Conservation (phyloP, 2,329 filamentous ascomycete species). For the Grosmannia huntii region DNA sequence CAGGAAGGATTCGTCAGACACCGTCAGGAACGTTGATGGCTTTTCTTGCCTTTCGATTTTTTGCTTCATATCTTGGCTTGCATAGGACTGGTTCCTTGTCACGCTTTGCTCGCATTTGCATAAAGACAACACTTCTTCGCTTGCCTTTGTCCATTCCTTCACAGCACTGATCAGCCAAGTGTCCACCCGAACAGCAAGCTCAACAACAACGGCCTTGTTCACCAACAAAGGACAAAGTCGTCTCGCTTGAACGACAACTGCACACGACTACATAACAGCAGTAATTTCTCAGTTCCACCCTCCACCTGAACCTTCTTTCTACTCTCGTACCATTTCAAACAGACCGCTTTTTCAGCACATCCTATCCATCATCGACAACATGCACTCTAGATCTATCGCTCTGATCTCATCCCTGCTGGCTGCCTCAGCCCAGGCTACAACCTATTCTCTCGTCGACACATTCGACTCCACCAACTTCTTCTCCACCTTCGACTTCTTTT, state of each 20-base stretch:
- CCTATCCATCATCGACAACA: background rate
- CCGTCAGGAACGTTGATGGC: background rate
- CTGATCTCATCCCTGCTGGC: slow-evolving; percentile 6
- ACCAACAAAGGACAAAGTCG: background rate
- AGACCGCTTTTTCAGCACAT: background rate
- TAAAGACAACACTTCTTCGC: background rate
- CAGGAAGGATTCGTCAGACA: background rate
- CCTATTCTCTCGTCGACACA: slow-evolving; percentile 34
- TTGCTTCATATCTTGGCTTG: background rate
- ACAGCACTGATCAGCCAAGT: background rate
- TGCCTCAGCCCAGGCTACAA: slow-evolving; percentile 15
- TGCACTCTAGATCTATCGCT: slow-evolving; percentile 2
- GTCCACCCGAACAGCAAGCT: background rate
- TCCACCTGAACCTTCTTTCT: background rate
- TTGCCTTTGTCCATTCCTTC: background rate
- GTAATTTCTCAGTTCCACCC: background rate
- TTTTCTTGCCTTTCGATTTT: background rate
- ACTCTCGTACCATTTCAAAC: background rate
- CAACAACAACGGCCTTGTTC: background rate
- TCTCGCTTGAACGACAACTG: background rate
- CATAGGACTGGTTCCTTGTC: background rate
- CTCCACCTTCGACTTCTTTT: slow-evolving; percentile 42
- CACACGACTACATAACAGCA: background rate
- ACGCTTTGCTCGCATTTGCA: background rate
- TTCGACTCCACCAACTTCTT: slow-evolving; percentile 45